A percentile compares a stretch with the other conserved stretches of the same genome.
These are phyloP conservation scores for Pseudogymnoascus destructans DNA, from an alignment of 2,329 filamentous ascomycete species.

Conservation along the genomic window DNA sequence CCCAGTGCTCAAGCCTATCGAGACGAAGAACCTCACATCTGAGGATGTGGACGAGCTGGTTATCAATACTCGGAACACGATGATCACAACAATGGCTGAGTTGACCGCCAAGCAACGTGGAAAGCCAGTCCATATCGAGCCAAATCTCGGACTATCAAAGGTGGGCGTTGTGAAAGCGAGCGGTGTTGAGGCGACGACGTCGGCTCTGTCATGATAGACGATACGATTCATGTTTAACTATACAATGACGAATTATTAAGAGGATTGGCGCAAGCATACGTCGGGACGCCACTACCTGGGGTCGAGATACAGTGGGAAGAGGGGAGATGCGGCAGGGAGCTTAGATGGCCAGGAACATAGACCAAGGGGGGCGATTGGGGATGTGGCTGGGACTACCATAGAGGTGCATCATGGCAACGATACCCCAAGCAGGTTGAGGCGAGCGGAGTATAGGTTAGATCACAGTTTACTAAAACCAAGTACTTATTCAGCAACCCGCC, in stretches of 20 bases:
- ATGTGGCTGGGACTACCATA: not conserved
- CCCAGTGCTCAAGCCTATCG: slow-evolving; percentile 68
- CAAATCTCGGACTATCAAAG: slow-evolving; percentile 10
- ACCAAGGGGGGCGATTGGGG: not conserved
- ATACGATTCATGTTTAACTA: slow-evolving; percentile 1
- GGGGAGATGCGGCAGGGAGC: not conserved
- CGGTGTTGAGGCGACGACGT: slow-evolving; percentile 18
- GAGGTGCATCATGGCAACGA: not conserved
- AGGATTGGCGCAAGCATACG: not conserved
- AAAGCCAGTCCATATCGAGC: slow-evolving; percentile 20
- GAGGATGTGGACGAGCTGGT: slow-evolving; percentile 68
- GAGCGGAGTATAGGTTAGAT: slow-evolving; percentile 2
- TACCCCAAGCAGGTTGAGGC: not conserved
- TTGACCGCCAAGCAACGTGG: slow-evolving; percentile 41
- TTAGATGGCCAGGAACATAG: not conserved
- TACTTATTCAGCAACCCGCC: not conserved
- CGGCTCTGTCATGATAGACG: slow-evolving; percentile 7
- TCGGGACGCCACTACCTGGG: not conserved
- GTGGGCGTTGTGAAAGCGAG: slow-evolving; percentile 22
- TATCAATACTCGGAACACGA: slow-evolving; percentile 54
- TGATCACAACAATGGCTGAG: slow-evolving; percentile 53
- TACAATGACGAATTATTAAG: not conserved
- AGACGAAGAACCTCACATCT: slow-evolving; percentile 57
- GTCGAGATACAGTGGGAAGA: not conserved
- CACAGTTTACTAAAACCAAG: not conserved